Evolutionary conservation across 164 flowering plant genomes (phyloP).

Genomic region (Magnolia changhungtana): DNA sequence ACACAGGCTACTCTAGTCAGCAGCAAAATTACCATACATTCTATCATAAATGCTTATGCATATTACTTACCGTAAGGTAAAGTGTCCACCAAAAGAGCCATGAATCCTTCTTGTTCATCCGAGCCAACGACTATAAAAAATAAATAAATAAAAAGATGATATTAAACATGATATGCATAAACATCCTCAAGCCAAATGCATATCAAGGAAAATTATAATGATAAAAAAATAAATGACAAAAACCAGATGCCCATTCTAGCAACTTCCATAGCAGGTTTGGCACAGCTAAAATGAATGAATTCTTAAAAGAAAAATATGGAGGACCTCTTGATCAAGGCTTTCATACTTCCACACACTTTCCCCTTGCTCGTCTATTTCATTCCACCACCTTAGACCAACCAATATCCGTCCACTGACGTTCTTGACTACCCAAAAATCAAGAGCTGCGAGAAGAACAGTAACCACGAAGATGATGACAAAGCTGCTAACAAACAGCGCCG

Average conservation of each 20-base stretch:
- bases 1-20: background rate
- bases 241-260: background rate
- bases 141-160: background rate
- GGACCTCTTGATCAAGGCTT: slow-evolving; percentile 92
- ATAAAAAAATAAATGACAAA: background rate
- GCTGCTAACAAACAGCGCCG: slow-evolving; percentile 70
- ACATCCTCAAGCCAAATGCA: background rate
- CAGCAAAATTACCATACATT: background rate
- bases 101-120: slow-evolving; percentile 96
- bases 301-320: background rate
- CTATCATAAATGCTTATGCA: background rate
- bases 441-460: slow-evolving; percentile 85
- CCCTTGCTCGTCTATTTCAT: slow-evolving; percentile 87
- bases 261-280: background rate
- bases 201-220: background rate
- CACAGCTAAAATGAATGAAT: background rate
- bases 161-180: slow-evolving; percentile 7
- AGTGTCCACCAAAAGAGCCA: slow-evolving; percentile 99
- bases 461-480: slow-evolving; percentile 94
- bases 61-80: slow-evolving; percentile 68
- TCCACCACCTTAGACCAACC: slow-evolving; percentile 99
- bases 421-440: slow-evolving; percentile 98
- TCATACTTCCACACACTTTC: slow-evolving; percentile 96
- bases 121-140: slow-evolving; percentile 67
- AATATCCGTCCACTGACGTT: slow-evolving; percentile 94